Evolutionary conservation across 129 eudicot genomes (phyloP).

Genomic region (carrot (Daucus carota)): DH1_v3.0 NC_030388.2:27819501-27820000

Average conservation of each 20-base stretch:
- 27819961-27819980: slow-evolving; percentile 53
- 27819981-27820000: slow-evolving; percentile 87
- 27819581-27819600: not conserved
- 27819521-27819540: slow-evolving; percentile 63
- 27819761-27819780: not conserved
- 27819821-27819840: not conserved
- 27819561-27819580: slow-evolving; percentile 43
- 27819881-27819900: slow-evolving; percentile 75
- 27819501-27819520: slow-evolving; percentile 48
- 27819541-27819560: slow-evolving; percentile 56
- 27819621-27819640: not conserved
- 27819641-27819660: not conserved
- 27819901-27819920: slow-evolving; percentile 74
- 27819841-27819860: not conserved
- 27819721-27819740: not conserved
- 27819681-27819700: not conserved
- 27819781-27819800: not conserved
- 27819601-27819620: not conserved
- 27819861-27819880: not conserved
- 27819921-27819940: slow-evolving; percentile 84
- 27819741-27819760: not conserved
- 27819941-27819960: slow-evolving; percentile 57
- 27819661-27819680: not conserved
- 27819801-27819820: not conserved
- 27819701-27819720: not conserved